Evolutionary conservation across 2,329 filamentous ascomycete species (phyloP), one percentile per base, ranked within the genome.

Genomic region (Trichoderma semiorbis): DNA sequence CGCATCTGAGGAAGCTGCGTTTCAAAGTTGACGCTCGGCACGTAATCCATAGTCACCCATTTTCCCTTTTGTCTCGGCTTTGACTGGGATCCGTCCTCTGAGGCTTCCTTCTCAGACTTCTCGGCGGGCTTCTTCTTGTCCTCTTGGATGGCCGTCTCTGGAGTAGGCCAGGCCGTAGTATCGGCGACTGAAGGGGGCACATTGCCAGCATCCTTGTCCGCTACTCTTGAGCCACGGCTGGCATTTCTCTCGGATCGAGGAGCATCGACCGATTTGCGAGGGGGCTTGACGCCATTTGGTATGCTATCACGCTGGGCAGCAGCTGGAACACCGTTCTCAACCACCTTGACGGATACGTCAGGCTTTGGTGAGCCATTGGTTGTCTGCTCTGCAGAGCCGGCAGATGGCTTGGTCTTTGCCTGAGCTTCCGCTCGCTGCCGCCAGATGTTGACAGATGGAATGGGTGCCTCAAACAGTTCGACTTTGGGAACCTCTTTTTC

Each of bases 371-470:
- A 74, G 30, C 77, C 77, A 61, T 80, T 81, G 73, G 75, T 70
- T n/a, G 76, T 74, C 63, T 78, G 79, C 77, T 88, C 88, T n/a
- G 74, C 65, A n/a, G 77, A 72, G 24, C 74, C 73, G 11, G 76
- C 69, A 16, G 77, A 70, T 7, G 78, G 73, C 77, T 85, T 87
- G 28, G 80, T 79, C 79, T 89, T 91, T 50, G 88, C 84, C 74
- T 86, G 83, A 61, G 90, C 90, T 77, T 94, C 91, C 76, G 88
- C 91, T 70, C 95, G 89, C 81, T 95, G 90, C 74, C 91, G 88
- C 95, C 96, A 99, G 74, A 95, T 85, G 80, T 99, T 99, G 72
- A 98, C 92, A 2, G 89, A 81, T 0, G 96, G 96, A 57, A 93
- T 86, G 34, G 94, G 92, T 21, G 95, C 95, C 73, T 96, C 93